A percentile compares a stretch with the other conserved stretches of the same genome.
These are phyloP conservation scores for Gymnopus androsaceus DNA, from an alignment of 1,284 basidiomycete genomes.

Conservation along the genomic window DNA sequence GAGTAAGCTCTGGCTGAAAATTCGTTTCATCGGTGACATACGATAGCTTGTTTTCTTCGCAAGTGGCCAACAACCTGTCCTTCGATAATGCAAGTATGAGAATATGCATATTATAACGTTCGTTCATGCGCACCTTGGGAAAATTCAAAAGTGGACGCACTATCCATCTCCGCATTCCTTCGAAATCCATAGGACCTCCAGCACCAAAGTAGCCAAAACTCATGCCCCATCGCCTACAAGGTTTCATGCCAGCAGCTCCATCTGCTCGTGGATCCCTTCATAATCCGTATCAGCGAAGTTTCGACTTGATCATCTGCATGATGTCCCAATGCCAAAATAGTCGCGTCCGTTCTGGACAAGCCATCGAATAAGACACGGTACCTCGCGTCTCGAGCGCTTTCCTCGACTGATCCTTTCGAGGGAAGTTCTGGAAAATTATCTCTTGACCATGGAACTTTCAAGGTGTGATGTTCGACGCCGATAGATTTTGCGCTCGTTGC, in stretches of 20 bases:
- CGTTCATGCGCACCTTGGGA: constrained; percentile 53
- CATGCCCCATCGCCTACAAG: constrained; percentile 75
- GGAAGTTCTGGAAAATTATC: constrained; percentile 48
- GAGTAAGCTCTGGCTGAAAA: constrained; percentile 66
- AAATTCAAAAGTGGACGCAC: constrained; percentile 67
- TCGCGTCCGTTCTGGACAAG: constrained; percentile 42
- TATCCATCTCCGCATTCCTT: constrained; percentile 68
- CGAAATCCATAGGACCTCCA: constrained; percentile 46
- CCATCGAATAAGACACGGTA: constrained; percentile 54
- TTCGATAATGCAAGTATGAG: constrained; percentile 28
- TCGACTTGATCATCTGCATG: constrained; percentile 82
- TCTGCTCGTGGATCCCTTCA: constrained; percentile 52
- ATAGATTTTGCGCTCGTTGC: constrained; percentile 43
- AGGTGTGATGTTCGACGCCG: constrained; percentile 47
- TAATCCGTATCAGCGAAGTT: constrained; percentile 69
- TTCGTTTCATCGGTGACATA: constrained; percentile 72
- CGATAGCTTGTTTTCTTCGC: constrained; percentile 56
- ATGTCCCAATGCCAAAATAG: constrained; percentile 64
- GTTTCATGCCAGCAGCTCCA: constrained; percentile 68
- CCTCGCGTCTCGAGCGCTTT: constrained; percentile 57
- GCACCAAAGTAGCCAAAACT: constrained; percentile 37
- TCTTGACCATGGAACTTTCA: constrained; percentile 57
- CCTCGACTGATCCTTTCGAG: constrained; percentile 49
- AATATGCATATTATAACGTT: not conserved
- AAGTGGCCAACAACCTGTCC: constrained; percentile 77